Conservation (phyloP, 257 asterid genomes). For the Ehretia macrophylla region DNA sequence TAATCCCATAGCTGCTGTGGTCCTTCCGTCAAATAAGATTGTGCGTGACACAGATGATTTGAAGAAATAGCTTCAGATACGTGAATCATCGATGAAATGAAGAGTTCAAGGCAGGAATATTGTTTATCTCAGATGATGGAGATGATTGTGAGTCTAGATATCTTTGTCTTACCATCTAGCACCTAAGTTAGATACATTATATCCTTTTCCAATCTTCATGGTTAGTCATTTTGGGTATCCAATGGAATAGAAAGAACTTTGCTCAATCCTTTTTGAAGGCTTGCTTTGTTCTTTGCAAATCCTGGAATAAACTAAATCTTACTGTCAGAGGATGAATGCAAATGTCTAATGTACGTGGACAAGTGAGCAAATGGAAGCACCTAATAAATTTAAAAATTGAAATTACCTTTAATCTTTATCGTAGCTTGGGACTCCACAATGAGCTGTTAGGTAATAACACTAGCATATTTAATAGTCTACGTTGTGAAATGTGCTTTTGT, state of each 20-base stretch:
- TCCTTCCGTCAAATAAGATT: conserved; percentile 66
- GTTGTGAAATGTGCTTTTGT: too few species aligned
- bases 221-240: too few species aligned
- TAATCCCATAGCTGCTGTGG: conserved; percentile 71
- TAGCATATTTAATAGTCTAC: too few species aligned
- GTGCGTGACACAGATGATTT: conserved; percentile 65
- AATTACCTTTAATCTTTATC: too few species aligned
- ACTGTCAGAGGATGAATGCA: not conserved
- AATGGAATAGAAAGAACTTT: not conserved
- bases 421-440: too few species aligned
- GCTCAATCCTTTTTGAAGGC: not conserved
- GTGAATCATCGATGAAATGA: not conserved
- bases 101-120: not conserved
- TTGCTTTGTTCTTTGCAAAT: not conserved
- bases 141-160: not conserved
- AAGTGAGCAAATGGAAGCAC: too few species aligned
- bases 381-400: too few species aligned
- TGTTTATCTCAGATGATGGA: not conserved
- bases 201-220: too few species aligned
- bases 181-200: too few species aligned
- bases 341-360: too few species aligned
- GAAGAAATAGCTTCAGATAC: not conserved
- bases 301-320: not conserved
- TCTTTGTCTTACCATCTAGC: too few species aligned
- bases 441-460: too few species aligned